Base-by-base conservation (phyloP, 192 early-diverging fungal species). In the Lobulomyces angularis region DNA sequence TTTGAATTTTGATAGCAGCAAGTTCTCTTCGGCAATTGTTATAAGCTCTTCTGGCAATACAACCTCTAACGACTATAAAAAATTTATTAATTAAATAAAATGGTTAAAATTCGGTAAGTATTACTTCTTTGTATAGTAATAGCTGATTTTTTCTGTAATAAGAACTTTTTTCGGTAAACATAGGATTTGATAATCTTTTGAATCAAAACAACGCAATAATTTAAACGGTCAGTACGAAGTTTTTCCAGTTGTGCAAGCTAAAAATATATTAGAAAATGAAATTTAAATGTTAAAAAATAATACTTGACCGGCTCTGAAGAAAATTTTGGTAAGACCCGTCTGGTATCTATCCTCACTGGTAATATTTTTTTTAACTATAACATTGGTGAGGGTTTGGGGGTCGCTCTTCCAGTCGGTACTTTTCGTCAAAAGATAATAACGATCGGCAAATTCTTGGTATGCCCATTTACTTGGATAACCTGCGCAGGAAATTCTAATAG, bases 401-500 rank as follows among this genome's bases (percentile, higher is more conserved):
- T 76, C 68, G 67, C 64, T 78, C 71, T 23, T 38, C 69, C 69
- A 74, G 25, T 52, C 9, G 31, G 53, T 53, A 27, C 65, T 71
- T n/a, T 55, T 54, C 9, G 76, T 53, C 5, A 74, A 56, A 9
- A 69, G 46, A 49, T 67, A 78, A 51, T 65, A 78, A 19, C 90
- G 85, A 53, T 89, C 81, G 44, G 83, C 86, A 57, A 98, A 98
- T 41, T 95, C 91, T 22, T 70, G 68, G 60, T 84, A 95, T 11
- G 77, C 68, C 61, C 81, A 81, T 19, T 88, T 74, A 17, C 83
- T 83, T 5, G 95, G 95, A 54, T 98, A 98, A 22, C 95, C 95
- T 3, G 92, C 92, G 54, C 89, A 92, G 56, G 81, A 85, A 66
- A 98, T 98, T 27, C 90, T 82, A 60, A 98, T 98, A 6, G 95